Evolutionary conservation across 228 moss, liverwort and hornwort species (phyloP).

Genomic region (Sphagnum fallax): DNA sequence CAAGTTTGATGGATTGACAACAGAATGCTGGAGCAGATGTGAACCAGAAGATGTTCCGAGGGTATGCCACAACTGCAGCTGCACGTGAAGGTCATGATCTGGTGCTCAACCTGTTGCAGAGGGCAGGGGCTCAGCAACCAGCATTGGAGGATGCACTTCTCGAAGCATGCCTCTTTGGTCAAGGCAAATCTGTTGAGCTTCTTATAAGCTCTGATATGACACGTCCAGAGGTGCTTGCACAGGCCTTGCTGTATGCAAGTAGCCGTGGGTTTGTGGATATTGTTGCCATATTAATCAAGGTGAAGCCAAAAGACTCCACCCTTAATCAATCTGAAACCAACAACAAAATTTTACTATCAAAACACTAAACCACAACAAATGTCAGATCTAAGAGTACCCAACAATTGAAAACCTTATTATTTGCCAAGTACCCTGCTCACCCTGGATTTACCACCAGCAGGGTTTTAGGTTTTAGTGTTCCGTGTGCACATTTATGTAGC

Average conservation of each 20-base stretch:
- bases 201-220: slow-evolving; percentile 43
- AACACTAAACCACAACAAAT: no score
- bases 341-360: background rate
- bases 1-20: background rate
- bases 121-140: slow-evolving; percentile 47
- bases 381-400: no score
- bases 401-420: no score
- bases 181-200: slow-evolving; percentile 42
- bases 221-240: slow-evolving; percentile 39
- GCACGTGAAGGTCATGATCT: slow-evolving; percentile 32
- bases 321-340: background rate
- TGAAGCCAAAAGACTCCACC: background rate
- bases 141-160: slow-evolving; percentile 50
- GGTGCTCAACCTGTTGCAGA: slow-evolving; percentile 31
- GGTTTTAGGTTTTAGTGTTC: no score
- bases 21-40: slow-evolving; percentile 43
- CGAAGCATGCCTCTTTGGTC: slow-evolving; percentile 42
- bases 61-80: slow-evolving; percentile 43
- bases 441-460: no score
- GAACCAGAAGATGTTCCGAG: slow-evolving; percentile 41
- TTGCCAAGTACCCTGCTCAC: no score
- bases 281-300: slow-evolving; percentile 37
- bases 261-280: slow-evolving; percentile 45
- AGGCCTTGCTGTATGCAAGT: slow-evolving; percentile 46
- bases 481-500: no score